These are phyloP conservation scores for Chalciporus piperatus DNA, from an alignment of 768 basidiomycete genomes.

Conservation along the genomic window DNA sequence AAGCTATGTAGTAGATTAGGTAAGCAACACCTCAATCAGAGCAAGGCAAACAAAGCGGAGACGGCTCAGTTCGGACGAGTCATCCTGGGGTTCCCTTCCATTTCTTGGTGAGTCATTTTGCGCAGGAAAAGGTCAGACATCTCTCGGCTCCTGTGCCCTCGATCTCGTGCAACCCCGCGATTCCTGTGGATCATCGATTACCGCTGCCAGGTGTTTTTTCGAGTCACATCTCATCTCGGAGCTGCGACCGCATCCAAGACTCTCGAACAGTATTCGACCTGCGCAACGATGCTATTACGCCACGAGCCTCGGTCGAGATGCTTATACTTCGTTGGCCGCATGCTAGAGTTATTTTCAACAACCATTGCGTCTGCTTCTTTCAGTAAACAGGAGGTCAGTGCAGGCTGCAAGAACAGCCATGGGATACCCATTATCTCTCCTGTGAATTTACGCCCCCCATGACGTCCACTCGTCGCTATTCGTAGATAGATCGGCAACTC, in stretches of 20 bases:
- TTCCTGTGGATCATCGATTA: neutral
- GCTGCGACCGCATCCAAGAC: too few species aligned
- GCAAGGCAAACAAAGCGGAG: neutral
- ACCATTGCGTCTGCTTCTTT: neutral
- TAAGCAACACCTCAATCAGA: conserved; percentile 25
- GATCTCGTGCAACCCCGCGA: conserved; percentile 1
- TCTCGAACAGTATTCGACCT: neutral
- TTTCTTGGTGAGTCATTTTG: conserved; percentile 4
- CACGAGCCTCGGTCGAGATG: neutral
- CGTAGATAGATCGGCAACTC: conserved; percentile 7
- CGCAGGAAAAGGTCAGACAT: too few species aligned
- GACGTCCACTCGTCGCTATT: neutral
- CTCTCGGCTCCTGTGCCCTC: too few species aligned
- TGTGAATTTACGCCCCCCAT: neutral
- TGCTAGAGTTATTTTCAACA: too few species aligned
- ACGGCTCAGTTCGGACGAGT: too few species aligned
- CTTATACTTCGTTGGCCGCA: neutral
- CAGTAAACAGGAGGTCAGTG: neutral
- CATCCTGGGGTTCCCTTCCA: too few species aligned
- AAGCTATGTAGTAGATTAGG: conserved; percentile 15
- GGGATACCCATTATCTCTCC: neutral
- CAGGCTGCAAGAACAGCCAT: neutral
- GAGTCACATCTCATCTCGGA: neutral
- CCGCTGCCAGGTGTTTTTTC: neutral
- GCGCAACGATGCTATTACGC: neutral